Percentiles rank a stretch among this genome's conserved stretches.
These are phyloP conservation scores for Luvunga scandens DNA, from an alignment of 345 rosid genomes.

Conservation along the genomic window DNA sequence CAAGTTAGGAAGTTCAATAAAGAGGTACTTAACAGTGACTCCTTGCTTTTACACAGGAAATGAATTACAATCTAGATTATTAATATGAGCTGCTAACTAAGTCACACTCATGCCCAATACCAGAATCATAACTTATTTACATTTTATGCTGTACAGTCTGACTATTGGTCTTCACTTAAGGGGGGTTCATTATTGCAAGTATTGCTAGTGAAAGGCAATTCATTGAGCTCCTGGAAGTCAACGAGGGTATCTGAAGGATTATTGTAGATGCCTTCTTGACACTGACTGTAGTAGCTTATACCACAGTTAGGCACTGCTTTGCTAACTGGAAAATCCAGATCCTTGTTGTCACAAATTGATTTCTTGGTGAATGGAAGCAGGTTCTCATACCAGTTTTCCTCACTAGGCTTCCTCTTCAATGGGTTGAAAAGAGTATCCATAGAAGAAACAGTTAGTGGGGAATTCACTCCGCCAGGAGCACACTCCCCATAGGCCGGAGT, in stretches of 20 bases:
- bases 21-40: background rate
- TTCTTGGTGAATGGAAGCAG: constrained; percentile 16
- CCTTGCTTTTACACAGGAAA: background rate
- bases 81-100: background rate
- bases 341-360: constrained; percentile 8
- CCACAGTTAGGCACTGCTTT: background rate
- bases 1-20: constrained; percentile 7
- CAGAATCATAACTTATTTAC: background rate
- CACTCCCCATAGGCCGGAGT: constrained; percentile 2
- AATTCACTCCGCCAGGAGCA: constrained; percentile 14
- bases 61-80: constrained; percentile 7
- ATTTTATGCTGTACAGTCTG: constrained; percentile 9
- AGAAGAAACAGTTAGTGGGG: constrained; percentile 27
- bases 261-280: constrained; percentile 23
- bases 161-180: background rate
- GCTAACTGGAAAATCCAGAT: constrained; percentile 15
- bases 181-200: constrained; percentile 9
- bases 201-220: constrained; percentile 21
- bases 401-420: constrained; percentile 26
- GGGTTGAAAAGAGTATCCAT: constrained; percentile 18
- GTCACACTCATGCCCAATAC: background rate
- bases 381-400: constrained; percentile 18
- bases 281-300: constrained; percentile 19
- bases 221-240: constrained; percentile 25
- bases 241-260: constrained; percentile 19